Evolutionary conservation across 106 monocot genomes (phyloP).

Genomic region (Phalaenopsis equestris): DNA sequence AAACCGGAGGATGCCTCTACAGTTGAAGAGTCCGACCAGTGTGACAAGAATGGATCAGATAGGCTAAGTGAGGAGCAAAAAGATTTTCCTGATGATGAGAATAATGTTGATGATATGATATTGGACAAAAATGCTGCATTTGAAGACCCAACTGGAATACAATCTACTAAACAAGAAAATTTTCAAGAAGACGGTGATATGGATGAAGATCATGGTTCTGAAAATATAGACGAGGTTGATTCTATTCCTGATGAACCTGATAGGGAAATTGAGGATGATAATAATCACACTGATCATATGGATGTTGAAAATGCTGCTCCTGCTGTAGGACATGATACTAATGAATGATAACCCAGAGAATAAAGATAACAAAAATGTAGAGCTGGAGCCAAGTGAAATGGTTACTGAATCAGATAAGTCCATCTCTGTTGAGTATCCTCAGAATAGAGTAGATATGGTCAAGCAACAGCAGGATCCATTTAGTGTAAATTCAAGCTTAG

Average conservation of each 20-base stretch:
- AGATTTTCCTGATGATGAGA: constrained; percentile 22
- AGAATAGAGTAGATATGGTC: constrained; percentile 8
- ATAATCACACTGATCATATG: constrained; percentile 22
- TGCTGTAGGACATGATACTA: constrained; percentile 8
- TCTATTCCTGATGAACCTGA: constrained; percentile 19
- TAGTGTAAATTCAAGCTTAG: constrained; percentile 9
- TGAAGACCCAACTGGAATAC: constrained; percentile 51
- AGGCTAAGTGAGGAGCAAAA: constrained; percentile 13
- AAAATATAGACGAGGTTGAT: constrained; percentile 19
- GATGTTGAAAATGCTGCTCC: constrained; percentile 20
- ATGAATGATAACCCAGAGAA: constrained; percentile 22
- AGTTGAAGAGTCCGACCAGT: constrained; percentile 36
- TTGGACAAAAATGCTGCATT: constrained; percentile 38
- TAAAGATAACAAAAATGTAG: constrained; percentile 18
- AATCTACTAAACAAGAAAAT: constrained; percentile 35
- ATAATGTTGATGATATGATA: constrained; percentile 17
- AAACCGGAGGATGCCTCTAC: constrained; percentile 37
- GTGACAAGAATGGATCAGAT: constrained; percentile 20
- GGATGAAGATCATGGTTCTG: constrained; percentile 33
- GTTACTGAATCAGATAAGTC: constrained; percentile 14
- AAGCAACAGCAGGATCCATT: constrained; percentile 12
- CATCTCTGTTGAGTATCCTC: constrained; percentile 19
- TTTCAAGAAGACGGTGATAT: constrained; percentile 23
- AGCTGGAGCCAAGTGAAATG: constrained; percentile 23
- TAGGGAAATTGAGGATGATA: constrained; percentile 33